A percentile compares a stretch with the other conserved stretches of the same genome.
Evolutionary conservation across 306 rosid species (phyloP).

Genomic region (Castanea crenata): DNA sequence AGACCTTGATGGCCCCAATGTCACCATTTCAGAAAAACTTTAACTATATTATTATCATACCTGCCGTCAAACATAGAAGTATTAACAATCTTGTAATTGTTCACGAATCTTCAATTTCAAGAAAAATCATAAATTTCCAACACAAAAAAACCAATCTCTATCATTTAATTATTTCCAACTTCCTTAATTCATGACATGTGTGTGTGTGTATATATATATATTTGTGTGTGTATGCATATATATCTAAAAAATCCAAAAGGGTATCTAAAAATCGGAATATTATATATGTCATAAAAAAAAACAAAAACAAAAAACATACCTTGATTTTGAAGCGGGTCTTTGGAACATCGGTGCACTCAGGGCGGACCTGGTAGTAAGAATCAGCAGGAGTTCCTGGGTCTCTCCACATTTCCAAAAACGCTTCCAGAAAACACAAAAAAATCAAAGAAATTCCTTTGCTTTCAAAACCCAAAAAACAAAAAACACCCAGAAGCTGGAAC

Average conservation of each 20-base stretch:
- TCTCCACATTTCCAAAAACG: slow-evolving; percentile 75
- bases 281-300: not conserved
- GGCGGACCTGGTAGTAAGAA: slow-evolving; percentile 88
- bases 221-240: no score
- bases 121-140: not conserved
- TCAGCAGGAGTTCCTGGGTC: slow-evolving; percentile 82
- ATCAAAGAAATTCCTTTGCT: not conserved
- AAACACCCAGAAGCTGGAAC: slow-evolving; percentile 33
- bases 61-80: not conserved
- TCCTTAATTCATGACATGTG: slow-evolving; percentile 10
- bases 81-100: not conserved
- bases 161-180: not conserved
- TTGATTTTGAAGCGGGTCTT: slow-evolving; percentile 77
- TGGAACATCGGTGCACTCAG: slow-evolving; percentile 93
- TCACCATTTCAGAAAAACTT: no score
- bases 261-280: not conserved
- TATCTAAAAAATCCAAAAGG: not conserved
- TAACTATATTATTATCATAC: not conserved
- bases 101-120: not conserved
- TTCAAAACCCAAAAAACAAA: slow-evolving; percentile 3
- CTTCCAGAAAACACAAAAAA: not conserved
- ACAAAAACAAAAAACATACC: slow-evolving; percentile 28
- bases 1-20: no score
- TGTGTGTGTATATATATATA: not conserved
- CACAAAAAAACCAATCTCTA: not conserved